Conservation (phyloP, 345 rosid genomes). For the Gossypium longicalyx region DNA sequence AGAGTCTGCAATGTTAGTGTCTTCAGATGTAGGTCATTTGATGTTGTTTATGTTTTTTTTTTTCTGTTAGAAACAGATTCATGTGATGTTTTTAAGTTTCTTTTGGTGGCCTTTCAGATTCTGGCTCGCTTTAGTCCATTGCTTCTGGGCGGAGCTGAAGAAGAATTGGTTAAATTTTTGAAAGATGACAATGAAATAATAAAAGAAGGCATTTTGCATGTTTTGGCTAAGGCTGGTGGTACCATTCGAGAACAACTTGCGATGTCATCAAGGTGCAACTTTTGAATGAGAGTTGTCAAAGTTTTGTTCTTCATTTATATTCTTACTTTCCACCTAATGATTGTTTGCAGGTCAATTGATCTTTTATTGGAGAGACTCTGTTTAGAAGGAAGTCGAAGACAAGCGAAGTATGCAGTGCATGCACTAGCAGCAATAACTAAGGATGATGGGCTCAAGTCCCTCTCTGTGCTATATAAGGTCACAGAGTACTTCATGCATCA, state of each 20-base stretch:
- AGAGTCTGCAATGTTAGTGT: not conserved
- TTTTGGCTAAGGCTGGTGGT: conserved; percentile 96
- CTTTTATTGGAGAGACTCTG: conserved; percentile 87
- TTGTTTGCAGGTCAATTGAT: conserved; percentile 73
- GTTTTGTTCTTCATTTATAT: conserved; percentile 18
- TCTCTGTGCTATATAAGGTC: conserved; percentile 96
- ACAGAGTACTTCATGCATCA: conserved; percentile 5
- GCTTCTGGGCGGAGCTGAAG: conserved; percentile 73
- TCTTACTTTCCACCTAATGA: conserved; percentile 25
- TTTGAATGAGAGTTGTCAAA: conserved; percentile 14
- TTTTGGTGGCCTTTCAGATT: conserved; percentile 45
- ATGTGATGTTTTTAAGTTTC: conserved; percentile 8
- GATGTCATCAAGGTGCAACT: conserved; percentile 58
- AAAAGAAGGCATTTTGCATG: conserved; percentile 85
- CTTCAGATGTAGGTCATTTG: not conserved
- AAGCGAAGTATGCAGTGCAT: conserved; percentile 96
- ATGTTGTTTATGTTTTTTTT: not conserved
- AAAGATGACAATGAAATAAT: conserved; percentile 82
- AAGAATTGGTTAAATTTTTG: conserved; percentile 67
- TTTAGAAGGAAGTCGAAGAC: conserved; percentile 88
- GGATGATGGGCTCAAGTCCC: conserved; percentile 95
- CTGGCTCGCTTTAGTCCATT: conserved; percentile 82
- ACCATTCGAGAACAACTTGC: conserved; percentile 87
- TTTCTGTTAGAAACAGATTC: not conserved
- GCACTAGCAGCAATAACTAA: conserved; percentile 95